Evolutionary conservation across 345 rosid genomes (phyloP), one percentile per base, ranked within the genome.

Genomic region (Turnera subulata): DNA sequence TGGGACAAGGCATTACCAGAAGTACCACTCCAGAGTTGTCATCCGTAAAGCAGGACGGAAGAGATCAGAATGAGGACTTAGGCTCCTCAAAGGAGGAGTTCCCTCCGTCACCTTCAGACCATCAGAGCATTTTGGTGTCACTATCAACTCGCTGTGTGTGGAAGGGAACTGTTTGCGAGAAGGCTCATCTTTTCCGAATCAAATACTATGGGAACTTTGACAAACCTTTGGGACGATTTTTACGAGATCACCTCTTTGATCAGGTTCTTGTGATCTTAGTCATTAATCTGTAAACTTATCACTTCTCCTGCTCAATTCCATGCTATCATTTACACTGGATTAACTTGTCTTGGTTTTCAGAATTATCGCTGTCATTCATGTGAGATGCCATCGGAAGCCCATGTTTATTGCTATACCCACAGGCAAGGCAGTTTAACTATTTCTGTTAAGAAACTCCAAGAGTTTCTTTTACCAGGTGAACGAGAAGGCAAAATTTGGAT

Each of bases 401-500:
- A 92, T 58, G 88, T 92, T 63, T 88, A 92, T 57, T 89, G 98
- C 63, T 92, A 92, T 59, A 89, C 91, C 68, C 96, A 92, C 76
- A 85, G 92, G 26, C 96, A 86, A 68, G 98, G 98, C 59, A 86
- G 85, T 62, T 87, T 92, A 50, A 89, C 96, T 0, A 92, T 92
- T 78, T 92, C 96, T 62, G 95, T 92, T 63, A 89, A 80, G 85
- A 89, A 83, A 72, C 80, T 86, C 10, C 77, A 77, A 3, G 95
- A 88, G 44, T 63, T 75, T 46, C 63, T 81, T 55, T 73, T 92
- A 69, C 84, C 93, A 2, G 95, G 98, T 59, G 93, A 88, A 61
- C 82, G 71, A 73, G 95, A 84, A 39, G 98, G 96, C 21, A 92
- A 83, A 71, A 84, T 92, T 67, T 92, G 98, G 98, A 92, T 92